phyloP scores from a whole-genome alignment of 2,329 filamentous ascomycete species.

The Pseudogymnoascus sp. region DNA sequence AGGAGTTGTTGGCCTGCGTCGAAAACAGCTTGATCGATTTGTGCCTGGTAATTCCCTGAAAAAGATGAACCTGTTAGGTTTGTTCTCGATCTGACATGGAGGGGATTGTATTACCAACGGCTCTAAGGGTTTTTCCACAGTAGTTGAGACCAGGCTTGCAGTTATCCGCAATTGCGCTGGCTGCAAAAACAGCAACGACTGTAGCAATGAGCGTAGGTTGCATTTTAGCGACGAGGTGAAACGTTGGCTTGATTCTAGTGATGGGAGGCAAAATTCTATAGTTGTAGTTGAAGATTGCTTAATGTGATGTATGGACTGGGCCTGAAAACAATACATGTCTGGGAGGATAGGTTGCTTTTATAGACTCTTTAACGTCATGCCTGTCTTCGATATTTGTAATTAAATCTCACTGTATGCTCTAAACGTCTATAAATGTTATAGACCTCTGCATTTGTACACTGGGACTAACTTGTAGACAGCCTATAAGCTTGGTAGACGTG shows the following conservation, averaged over 20 bases:
- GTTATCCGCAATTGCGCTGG: neutral
- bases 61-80: neutral
- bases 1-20: neutral
- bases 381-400: neutral
- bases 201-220: neutral
- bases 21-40: neutral
- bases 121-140: neutral
- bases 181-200: neutral
- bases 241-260: neutral
- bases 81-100: no score
- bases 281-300: neutral
- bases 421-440: neutral
- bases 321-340: neutral
- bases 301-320: neutral
- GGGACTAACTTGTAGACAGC: neutral
- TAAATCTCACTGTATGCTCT: neutral
- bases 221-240: neutral
- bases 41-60: neutral
- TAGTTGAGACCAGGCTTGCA: neutral
- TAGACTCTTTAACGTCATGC: neutral
- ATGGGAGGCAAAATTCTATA: neutral
- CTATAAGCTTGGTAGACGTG: neutral
- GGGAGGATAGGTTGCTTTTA: neutral
- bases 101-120: neutral
- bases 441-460: neutral